These are phyloP conservation scores for Myxozyma lipomycoides DNA, from an alignment of 805 yeast species.

Conservation along the genomic window DNA sequence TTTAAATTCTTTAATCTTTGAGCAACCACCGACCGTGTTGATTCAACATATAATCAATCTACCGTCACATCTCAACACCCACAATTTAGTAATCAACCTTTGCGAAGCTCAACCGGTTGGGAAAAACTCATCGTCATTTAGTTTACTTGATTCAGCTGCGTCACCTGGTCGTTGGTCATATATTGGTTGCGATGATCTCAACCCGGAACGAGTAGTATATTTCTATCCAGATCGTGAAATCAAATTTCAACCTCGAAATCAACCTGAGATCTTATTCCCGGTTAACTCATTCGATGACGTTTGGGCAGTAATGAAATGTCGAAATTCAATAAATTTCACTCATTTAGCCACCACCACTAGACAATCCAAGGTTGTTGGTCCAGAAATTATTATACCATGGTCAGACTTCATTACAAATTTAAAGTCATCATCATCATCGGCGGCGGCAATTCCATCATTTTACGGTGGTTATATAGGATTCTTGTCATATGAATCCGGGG, in stretches of 20 bases:
- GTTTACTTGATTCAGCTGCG: slow-evolving; percentile 69
- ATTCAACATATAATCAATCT: slow-evolving; percentile 4
- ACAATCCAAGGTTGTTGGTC: too few relatives aligned
- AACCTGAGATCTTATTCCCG: too few relatives aligned
- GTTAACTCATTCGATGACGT: slow-evolving; percentile 16
- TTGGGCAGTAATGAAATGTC: slow-evolving; percentile 6
- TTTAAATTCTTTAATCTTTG: neutral
- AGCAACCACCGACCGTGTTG: neutral
- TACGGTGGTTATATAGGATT: slow-evolving; percentile 89
- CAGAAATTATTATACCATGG: neutral
- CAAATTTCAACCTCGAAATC: too few relatives aligned
- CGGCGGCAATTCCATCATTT: slow-evolving; percentile 52
- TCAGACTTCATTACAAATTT: slow-evolving; percentile 1
- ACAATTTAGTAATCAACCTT: neutral
- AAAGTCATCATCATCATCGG: neutral
- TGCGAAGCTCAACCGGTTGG: slow-evolving; percentile 4
- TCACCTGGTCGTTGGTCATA: slow-evolving; percentile 86
- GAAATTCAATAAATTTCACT: neutral
- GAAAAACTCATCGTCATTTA: slow-evolving; percentile 2
- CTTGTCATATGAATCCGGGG: slow-evolving; percentile 84
- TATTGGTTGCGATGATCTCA: slow-evolving; percentile 48
- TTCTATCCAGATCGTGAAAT: slow-evolving; percentile 16
- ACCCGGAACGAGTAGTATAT: slow-evolving; percentile 8
- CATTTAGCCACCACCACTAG: too few relatives aligned
- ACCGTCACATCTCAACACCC: slow-evolving; percentile 1